Evolutionary conservation across 2,329 filamentous ascomycete genomes (phyloP), one percentile per base, ranked within the genome.

Genomic region (Dactylellina haptotyla): DNA sequence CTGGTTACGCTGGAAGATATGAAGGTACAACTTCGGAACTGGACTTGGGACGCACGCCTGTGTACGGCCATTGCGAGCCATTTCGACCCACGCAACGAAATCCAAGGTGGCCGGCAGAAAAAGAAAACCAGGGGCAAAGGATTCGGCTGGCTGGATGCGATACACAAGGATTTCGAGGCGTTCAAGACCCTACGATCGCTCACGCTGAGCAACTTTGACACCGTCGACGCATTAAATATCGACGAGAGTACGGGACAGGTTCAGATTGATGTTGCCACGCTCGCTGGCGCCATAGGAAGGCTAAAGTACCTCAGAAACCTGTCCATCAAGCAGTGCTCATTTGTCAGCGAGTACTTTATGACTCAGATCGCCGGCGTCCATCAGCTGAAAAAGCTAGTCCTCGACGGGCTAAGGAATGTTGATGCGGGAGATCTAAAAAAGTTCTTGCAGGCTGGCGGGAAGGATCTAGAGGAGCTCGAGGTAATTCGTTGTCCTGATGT

Each of bases 301-400:
- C 28, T 72, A 3, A 65, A 72, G 20, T 72, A 72, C 18, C 51
- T 72, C n/a, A 72, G 46, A 48, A 46, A 45, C 23, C 59, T 72
- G 9, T 48, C 51, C 4, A 32, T 72, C 9, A 53, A 50, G 23
- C 20, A 56, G 10, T 65, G 67, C 26, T 30, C 14, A 6, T 65
- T 72, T 53, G 53, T 72, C 39, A 54, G 37, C 14, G 59, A 54
- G n/a, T 65, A 72, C 28, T 72, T 72, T 39, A 37, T 72, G 6
- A 59, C 4, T 23, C 67, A 65, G 28, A 57, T 72, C 20, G 53
- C 53, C 4, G 67, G 53, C 5, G 46, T 61, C 10, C 66, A 71
- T 12, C n/a, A 59, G 8, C 59, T 72, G 1, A 65, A 34, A 28
- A 48, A 34, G 12, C 51, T 72, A 1, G 59, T 54, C 28, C 23